These are phyloP conservation scores for Aspergillaceae sp. DNA, from an alignment of 2,329 filamentous ascomycete species.

Conservation along the genomic window DNA sequence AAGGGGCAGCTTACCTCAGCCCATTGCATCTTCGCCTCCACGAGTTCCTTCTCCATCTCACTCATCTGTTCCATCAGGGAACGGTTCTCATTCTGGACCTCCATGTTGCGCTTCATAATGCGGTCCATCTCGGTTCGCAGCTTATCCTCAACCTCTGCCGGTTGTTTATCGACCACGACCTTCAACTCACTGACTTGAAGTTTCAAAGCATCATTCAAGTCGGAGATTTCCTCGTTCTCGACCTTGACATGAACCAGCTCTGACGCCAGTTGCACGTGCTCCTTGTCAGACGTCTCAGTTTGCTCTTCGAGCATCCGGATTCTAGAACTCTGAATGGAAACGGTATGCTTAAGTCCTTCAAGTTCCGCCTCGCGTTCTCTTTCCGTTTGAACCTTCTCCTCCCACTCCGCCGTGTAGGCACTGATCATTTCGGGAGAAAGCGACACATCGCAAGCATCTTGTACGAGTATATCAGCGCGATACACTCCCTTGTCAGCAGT, in stretches of 20 bases:
- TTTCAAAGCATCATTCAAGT: constrained; percentile 80
- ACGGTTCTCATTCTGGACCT: constrained; percentile 89
- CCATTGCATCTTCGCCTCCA: constrained; percentile 88
- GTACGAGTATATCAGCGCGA: constrained; percentile 83
- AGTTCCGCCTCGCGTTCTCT: constrained; percentile 76
- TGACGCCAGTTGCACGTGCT: constrained; percentile 84
- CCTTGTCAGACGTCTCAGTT: constrained; percentile 76
- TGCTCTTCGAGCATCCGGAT: constrained; percentile 82
- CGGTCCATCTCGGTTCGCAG: constrained; percentile 80
- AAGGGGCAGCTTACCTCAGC: constrained; percentile 65
- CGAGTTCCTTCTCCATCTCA: constrained; percentile 86
- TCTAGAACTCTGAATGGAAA: constrained; percentile 59
- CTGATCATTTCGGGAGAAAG: constrained; percentile 76
- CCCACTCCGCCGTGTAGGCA: constrained; percentile 78
- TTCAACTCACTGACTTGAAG: constrained; percentile 79
- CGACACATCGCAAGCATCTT: constrained; percentile 81
- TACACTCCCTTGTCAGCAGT: constrained; percentile 91
- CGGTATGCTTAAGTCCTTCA: constrained; percentile 60
- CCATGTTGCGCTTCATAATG: constrained; percentile 83
- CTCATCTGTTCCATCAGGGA: constrained; percentile 79
- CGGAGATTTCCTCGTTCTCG: constrained; percentile 79
- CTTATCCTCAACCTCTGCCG: constrained; percentile 72
- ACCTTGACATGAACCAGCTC: constrained; percentile 89
- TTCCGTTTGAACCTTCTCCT: constrained; percentile 75
- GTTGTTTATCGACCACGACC: constrained; percentile 80